These are phyloP conservation scores for Euphorbia peplus DNA, from an alignment of 345 rosid species.

Conservation along the genomic window DNA sequence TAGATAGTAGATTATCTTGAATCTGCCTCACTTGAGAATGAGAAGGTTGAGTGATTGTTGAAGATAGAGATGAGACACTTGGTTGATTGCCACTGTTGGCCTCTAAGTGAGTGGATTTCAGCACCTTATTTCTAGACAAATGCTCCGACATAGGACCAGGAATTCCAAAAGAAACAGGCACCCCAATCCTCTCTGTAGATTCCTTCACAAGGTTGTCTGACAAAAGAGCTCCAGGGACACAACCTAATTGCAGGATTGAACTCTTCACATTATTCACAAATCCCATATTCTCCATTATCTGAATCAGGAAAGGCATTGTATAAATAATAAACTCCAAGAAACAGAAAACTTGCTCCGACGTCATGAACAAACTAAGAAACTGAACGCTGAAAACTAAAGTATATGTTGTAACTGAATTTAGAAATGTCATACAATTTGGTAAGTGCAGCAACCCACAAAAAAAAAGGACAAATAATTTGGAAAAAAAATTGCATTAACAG, in stretches of 20 bases:
- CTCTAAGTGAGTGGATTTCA: conserved; percentile 29
- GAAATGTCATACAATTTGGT: not conserved
- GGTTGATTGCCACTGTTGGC: conserved; percentile 41
- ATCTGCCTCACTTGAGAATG: conserved; percentile 18
- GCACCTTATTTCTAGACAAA: conserved; percentile 31
- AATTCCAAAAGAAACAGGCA: conserved; percentile 42
- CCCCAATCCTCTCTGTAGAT: conserved; percentile 38
- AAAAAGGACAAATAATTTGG: not conserved
- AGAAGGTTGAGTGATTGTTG: conserved; percentile 26
- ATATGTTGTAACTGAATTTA: not conserved
- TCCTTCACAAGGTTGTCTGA: conserved; percentile 48
- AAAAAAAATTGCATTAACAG: not conserved
- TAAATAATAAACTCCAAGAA: conserved; percentile 8
- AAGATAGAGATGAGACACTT: conserved; percentile 34
- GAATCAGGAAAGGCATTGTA: conserved; percentile 30
- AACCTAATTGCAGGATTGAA: conserved; percentile 72
- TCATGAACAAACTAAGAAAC: conserved; percentile 1
- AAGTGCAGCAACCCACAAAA: not conserved
- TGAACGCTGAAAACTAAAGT: not conserved
- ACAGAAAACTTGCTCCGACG: not conserved
- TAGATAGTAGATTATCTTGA: conserved; percentile 24
- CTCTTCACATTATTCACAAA: conserved; percentile 72
- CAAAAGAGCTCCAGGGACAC: conserved; percentile 65
- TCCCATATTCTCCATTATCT: conserved; percentile 80
- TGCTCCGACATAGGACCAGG: conserved; percentile 27